phyloP scores from a whole-genome alignment of 2,329 filamentous ascomycete species.

The Dichotomopilus funicola region DNA sequence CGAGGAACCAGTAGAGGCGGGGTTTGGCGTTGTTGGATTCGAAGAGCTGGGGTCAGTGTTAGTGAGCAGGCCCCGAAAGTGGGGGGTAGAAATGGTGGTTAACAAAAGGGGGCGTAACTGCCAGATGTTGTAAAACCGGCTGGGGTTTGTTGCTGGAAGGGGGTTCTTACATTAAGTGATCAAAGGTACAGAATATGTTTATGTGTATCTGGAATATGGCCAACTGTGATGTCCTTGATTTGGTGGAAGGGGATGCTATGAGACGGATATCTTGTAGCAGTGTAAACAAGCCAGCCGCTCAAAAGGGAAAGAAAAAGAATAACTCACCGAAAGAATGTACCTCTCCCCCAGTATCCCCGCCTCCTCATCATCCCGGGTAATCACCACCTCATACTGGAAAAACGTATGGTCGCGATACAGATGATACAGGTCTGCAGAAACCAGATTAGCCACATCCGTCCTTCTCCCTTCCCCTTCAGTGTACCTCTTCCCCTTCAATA shows the following conservation, averaged over 20 bases:
- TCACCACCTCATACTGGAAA: conserved; percentile 40
- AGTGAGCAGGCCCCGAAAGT: neutral
- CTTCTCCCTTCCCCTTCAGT: no score
- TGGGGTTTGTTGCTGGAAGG: no score
- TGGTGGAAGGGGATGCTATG: neutral
- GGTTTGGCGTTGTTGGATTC: conserved; percentile 54
- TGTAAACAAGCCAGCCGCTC: no score
- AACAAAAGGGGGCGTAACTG: no score
- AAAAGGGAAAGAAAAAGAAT: neutral
- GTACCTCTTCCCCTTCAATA: no score
- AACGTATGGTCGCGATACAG: conserved; percentile 14
- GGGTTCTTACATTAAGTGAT: no score
- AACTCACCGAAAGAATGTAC: conserved; percentile 52
- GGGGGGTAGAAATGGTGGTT: no score
- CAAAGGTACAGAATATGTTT: no score
- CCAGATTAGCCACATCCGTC: no score
- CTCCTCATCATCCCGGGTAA: conserved; percentile 47
- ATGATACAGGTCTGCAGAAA: conserved; percentile 8
- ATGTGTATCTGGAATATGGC: no score
- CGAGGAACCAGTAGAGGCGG: conserved; percentile 54
- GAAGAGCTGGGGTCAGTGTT: conserved; percentile 48
- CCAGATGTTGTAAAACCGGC: no score
- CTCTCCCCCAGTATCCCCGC: conserved; percentile 48
- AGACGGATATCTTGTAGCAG: neutral
- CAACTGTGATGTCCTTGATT: no score